A percentile compares a stretch with the other conserved stretches of the same genome.
Conservation (phyloP, 2,329 filamentous ascomycete species). For the Hypoxylon sp. region DNA sequence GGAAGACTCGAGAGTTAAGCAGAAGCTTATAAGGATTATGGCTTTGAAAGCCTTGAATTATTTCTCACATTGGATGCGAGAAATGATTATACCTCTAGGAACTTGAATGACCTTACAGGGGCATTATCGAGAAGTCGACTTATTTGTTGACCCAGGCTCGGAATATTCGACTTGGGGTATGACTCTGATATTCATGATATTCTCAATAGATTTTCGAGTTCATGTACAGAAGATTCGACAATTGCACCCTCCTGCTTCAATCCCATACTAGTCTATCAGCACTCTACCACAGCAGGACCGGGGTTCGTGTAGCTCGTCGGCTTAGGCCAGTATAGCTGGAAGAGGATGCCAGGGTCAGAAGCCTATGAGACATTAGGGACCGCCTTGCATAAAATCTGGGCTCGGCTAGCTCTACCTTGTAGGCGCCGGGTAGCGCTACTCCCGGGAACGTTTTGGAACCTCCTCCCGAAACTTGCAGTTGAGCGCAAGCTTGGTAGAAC, state of each 20-base stretch:
- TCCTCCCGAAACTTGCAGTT: slow-evolving; percentile 49
- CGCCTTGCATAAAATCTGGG: background rate
- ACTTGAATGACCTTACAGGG: too few species aligned
- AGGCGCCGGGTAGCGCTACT: slow-evolving; percentile 48
- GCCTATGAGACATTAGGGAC: slow-evolving; percentile 34
- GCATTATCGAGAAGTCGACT: too few species aligned
- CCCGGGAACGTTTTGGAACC: slow-evolving; percentile 49
- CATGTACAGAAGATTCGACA: background rate
- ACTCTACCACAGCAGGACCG: slow-evolving; percentile 38
- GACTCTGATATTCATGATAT: too few species aligned
- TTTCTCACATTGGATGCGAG: too few species aligned
- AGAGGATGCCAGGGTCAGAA: slow-evolving; percentile 47
- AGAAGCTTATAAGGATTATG: too few species aligned
- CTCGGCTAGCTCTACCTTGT: slow-evolving; percentile 38
- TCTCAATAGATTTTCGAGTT: too few species aligned
- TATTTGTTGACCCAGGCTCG: too few species aligned
- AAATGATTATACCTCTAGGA: too few species aligned
- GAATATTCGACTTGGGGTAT: too few species aligned
- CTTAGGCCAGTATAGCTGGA: slow-evolving; percentile 47
- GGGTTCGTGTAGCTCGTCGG: slow-evolving; percentile 49
- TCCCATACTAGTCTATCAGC: slow-evolving; percentile 6
- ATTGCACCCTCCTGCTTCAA: background rate
- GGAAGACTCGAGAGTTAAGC: too few species aligned
- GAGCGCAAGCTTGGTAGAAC: slow-evolving; percentile 51
- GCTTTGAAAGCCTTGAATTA: too few species aligned